Evolutionary conservation across 2,329 filamentous ascomycete species (phyloP), one percentile per base, ranked within the genome.

Genomic region (Aspergillus ibericus): DNA sequence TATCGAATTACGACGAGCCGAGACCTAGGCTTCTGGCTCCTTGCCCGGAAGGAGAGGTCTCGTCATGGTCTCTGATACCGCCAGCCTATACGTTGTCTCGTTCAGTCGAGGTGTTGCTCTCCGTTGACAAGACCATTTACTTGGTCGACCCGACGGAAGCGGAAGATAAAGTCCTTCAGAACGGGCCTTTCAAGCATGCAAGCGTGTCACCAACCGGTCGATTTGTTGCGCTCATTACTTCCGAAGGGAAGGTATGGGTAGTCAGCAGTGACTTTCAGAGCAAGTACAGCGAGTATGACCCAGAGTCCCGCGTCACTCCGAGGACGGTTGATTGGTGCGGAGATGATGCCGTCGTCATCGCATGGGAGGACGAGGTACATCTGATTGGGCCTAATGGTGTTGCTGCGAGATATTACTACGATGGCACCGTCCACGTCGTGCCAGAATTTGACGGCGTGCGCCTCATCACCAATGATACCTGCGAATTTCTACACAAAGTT

Each of bases 361-460:
- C 93, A 0, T 99, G 95, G 95, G 95, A 98, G 71, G 95, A 99
- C 70, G 95, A 99, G 74, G 88, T 99, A 4, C 95, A 97, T 70
- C 83, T 99, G 27, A 89, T 99, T 60, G 95, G 93, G 0, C 92
- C 92, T 0, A 89, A 88, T 36, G 91, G 91, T 44, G 85, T 89
- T 9, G 87, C 89, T 5, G 86, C 83, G 29, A 87, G 83, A 75
- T 84, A 92, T 73, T 93, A 92, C 67, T 98, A 98, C 74, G 92
- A 98, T 70, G 91, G 89, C 8, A 88, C 91, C 62, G 89, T 99
- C 12, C 95, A 98, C 74, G 83, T 98, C 3, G 81, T 97, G 42
- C 89, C 92, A 15, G 93, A 96, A 81, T 83, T 84, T 61, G 95
- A 99, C 71, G 95, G 95, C n/a, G 88, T 96, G 22, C 86, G 93